Evolutionary conservation across 805 yeast genomes (phyloP).

Genomic region (Metschnikowia dekortorum): DNA sequence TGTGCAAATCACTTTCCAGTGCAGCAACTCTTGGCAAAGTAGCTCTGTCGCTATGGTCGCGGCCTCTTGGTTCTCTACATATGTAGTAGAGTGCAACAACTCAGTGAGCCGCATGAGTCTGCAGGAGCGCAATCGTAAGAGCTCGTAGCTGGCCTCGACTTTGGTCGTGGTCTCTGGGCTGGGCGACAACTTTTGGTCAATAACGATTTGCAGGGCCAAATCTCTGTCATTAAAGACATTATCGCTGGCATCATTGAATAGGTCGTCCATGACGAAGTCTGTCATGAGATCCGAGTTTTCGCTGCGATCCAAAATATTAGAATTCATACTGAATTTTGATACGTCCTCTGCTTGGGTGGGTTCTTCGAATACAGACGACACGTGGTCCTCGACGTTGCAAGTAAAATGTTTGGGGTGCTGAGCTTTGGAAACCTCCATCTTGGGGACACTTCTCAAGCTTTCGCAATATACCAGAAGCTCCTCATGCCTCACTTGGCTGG

Average conservation of each 20-base stretch:
- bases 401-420: constrained; percentile 1
- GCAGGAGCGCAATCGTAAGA: constrained; percentile 1
- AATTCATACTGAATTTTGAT: background rate
- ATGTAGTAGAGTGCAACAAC: background rate
- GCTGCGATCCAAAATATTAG: background rate
- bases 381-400: constrained; percentile 12
- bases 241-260: constrained; percentile 16
- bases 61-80: background rate
- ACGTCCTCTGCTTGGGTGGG: background rate
- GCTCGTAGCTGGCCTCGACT: background rate
- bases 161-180: background rate
- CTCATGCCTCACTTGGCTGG: constrained; percentile 5
- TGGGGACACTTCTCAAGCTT: background rate
- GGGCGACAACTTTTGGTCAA: background rate
- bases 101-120: background rate
- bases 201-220: background rate
- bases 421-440: background rate
- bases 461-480: background rate
- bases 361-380: constrained; percentile 14
- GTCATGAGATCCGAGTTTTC: constrained; percentile 8
- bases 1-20: background rate
- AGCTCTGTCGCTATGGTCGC: background rate
- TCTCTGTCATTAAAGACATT: constrained; percentile 12
- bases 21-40: background rate
- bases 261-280: constrained; percentile 18